These are phyloP conservation scores for Grosmannia clavigera DNA, from an alignment of 2,329 filamentous ascomycete genomes.

Conservation along the genomic window DNA sequence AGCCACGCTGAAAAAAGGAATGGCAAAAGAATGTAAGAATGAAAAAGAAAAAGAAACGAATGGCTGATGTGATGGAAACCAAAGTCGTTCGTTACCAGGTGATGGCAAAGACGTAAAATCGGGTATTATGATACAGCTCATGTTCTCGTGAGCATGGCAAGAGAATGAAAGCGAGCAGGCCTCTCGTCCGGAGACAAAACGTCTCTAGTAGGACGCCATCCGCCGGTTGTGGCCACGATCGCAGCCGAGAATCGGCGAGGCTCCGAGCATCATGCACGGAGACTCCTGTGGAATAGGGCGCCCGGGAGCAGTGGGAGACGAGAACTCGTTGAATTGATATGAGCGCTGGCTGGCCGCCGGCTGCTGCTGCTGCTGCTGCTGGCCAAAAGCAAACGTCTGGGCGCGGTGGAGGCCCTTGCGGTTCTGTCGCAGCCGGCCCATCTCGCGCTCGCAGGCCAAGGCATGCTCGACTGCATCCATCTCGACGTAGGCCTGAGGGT, in stretches of 20 bases:
- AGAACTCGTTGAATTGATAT: conserved; percentile 5
- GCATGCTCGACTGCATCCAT: conserved; percentile 92
- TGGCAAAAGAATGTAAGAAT: background rate
- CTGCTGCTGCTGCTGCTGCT: conserved; percentile 24
- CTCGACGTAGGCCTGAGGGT: conserved; percentile 89
- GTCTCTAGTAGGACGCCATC: conserved; percentile 45
- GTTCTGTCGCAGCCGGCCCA: conserved; percentile 79
- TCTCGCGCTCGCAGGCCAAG: conserved; percentile 83
- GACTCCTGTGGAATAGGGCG: conserved; percentile 25
- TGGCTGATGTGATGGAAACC: background rate
- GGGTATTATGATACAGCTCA: background rate
- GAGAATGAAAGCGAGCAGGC: background rate
- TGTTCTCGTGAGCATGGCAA: background rate
- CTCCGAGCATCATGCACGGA: conserved; percentile 29
- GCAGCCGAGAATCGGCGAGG: conserved; percentile 28
- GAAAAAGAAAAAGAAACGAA: background rate
- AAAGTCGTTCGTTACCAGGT: background rate
- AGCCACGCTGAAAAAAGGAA: background rate
- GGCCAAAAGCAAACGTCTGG: conserved; percentile 90
- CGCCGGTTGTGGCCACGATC: conserved; percentile 42
- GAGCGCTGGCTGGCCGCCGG: background rate
- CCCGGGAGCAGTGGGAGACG: conserved; percentile 43
- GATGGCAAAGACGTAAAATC: background rate
- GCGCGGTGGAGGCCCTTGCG: conserved; percentile 76
- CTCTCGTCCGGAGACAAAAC: background rate